phyloP scores from a whole-genome alignment of 257 asterid species.

The Solanum raphanifolium region DNA sequence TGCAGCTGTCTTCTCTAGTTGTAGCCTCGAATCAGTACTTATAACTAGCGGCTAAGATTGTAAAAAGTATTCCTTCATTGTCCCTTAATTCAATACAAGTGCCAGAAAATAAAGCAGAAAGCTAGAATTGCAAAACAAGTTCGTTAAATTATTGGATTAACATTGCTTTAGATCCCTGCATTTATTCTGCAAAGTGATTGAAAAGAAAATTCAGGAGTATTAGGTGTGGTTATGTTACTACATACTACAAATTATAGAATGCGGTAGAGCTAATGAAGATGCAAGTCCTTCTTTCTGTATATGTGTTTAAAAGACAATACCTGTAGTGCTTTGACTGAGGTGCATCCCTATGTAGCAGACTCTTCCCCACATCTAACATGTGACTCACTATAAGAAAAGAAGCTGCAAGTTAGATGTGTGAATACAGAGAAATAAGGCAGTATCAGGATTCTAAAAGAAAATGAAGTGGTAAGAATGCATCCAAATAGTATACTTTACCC shows the following conservation, averaged over 20 bases:
- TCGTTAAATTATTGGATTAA: neutral
- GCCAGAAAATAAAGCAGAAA: neutral
- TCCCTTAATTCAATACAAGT: neutral
- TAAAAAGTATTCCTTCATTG: neutral
- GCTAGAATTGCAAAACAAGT: neutral
- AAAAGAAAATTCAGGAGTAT: neutral
- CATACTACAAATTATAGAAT: neutral
- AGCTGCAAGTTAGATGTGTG: slow-evolving; percentile 5
- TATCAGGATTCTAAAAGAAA: neutral
- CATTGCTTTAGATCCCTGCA: neutral
- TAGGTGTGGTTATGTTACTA: neutral
- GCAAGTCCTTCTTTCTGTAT: neutral
- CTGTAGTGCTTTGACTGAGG: slow-evolving; percentile 53
- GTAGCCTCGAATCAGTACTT: neutral
- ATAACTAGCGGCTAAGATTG: neutral
- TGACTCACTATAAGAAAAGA: slow-evolving; percentile 41
- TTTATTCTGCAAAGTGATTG: neutral
- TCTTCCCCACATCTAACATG: slow-evolving; percentile 74
- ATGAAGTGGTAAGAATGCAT: neutral
- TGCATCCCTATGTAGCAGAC: slow-evolving; percentile 56
- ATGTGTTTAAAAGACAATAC: slow-evolving; percentile 17
- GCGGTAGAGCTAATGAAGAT: neutral
- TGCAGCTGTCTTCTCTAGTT: neutral
- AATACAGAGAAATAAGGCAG: neutral
- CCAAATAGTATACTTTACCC: slow-evolving; percentile 19